Evolutionary conservation across 1,139 yeast species (phyloP), one percentile per base, ranked within the genome.

Genomic region (Scheffersomyces titani): DNA sequence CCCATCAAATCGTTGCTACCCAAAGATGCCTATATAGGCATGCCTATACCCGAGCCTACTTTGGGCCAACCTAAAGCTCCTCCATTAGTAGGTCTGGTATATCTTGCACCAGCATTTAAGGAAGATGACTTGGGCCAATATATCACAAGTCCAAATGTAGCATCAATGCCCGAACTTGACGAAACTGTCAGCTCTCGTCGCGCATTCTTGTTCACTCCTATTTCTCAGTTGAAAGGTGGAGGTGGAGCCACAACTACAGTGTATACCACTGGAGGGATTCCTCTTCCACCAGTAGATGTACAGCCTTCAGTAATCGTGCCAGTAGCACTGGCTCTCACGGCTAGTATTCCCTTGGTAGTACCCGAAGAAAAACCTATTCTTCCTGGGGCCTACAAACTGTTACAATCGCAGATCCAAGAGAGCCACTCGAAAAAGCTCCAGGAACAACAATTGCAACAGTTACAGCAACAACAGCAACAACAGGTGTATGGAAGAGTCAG

Each of bases 61-160:
- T 87, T 88, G 65, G 96, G 96, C 11, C 88, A 89, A 67, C 71
- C 75, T 16, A 77, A 77, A 59, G 96, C 97, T 0, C 98, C 98
- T 13, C 99, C 99, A 5, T 73, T 92, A 47, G 85, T 90, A 45
- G 99, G 99, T 30, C 96, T 91, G 48, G 97, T 93, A 6, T 94
- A 90, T 69, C 73, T 88, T 59, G 84, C 96, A 57, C 90, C 91
- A 1, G 85, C 87, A 48, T 86, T 87, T 61, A 86, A 86, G 47
- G 87, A 87, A 57, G 97, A 92, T 68, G 96, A 89, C 70, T 77
- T 87, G 61, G 93, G 93, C 55, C 93, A 89, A 70, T 88, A 87
- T 69, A 81, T 87, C 2, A 71, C 82, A 13, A 75, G 81, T 68
- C 81, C 82, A 5, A 77, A 80, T 61, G 80, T 79, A 50, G 74